phyloP scores from a whole-genome alignment of 208 protist genomes.

The Crithidia fasciculata region DNA sequence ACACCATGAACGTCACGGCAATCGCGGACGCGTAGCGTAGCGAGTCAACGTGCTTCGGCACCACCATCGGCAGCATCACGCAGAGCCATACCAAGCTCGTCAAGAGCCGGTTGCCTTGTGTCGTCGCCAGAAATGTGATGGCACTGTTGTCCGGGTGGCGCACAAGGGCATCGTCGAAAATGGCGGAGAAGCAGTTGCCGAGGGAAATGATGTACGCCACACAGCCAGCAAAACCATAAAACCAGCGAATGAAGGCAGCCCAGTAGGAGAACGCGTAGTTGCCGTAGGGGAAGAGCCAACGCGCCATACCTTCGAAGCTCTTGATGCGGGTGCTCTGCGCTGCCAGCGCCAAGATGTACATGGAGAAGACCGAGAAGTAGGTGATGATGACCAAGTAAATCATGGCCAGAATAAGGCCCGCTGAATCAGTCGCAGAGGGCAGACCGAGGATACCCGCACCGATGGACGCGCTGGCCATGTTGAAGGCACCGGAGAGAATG shows the following conservation, averaged over 20 bases:
- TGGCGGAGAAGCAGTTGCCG: slow-evolving; percentile 34
- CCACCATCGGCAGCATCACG: slow-evolving; percentile 61
- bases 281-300: slow-evolving; percentile 32
- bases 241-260: slow-evolving; percentile 43
- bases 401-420: slow-evolving; percentile 38
- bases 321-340: slow-evolving; percentile 39
- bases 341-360: slow-evolving; percentile 46
- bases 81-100: slow-evolving; percentile 45
- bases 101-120: slow-evolving; percentile 35
- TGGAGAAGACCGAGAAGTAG: slow-evolving; percentile 41
- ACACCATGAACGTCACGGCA: slow-evolving; percentile 58
- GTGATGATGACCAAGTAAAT: slow-evolving; percentile 48
- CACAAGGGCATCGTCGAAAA: slow-evolving; percentile 26
- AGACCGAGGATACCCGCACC: slow-evolving; percentile 51
- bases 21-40: slow-evolving; percentile 61
- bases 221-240: slow-evolving; percentile 32
- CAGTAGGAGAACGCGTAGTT: slow-evolving; percentile 45
- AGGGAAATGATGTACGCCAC: slow-evolving; percentile 44
- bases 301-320: slow-evolving; percentile 52
- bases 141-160: slow-evolving; percentile 27
- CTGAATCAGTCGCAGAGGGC: slow-evolving; percentile 41
- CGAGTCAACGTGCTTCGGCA: slow-evolving; percentile 71
- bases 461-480: slow-evolving; percentile 40
- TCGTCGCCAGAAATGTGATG: slow-evolving; percentile 30
- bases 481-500: slow-evolving; percentile 40